Evolutionary conservation across 2,329 filamentous ascomycete genomes (phyloP), one percentile per base, ranked within the genome.

Genomic region (Cladorrhinum sp.): DNA sequence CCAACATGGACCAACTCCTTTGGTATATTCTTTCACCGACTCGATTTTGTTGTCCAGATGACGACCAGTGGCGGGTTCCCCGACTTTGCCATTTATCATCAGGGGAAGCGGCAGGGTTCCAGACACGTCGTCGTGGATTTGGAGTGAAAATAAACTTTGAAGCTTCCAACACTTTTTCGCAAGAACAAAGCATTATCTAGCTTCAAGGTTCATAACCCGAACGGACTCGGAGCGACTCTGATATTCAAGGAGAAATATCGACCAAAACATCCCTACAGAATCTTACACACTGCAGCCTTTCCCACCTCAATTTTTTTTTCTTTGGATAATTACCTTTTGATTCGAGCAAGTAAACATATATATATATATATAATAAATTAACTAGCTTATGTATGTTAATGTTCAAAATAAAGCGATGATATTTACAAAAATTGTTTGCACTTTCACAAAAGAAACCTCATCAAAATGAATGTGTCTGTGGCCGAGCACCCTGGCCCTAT

Each of bases 61-160:
- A 60, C 49, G 0, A 63, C 57, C 53, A 51, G n/a, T 7, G 64
- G 57, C 0, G 62, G 63, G 2, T 58, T 57, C 1, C 33, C 60
- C 0, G 60, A 62, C 18, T 66, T 68, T 33, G 55, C 59, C 1
- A 50, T 68, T 8, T 59, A 66, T 5, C 63, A 65, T 26, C 51
- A 62, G 0, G 62, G 59, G 4, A 61, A 58, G 23, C 57, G 62
- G 3, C 60, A 62, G 18, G 65, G 62, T 0, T 56, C 58, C 1
- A 64, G 62, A 56, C 57, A 66, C 30, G 64, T 68, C 4, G 24
- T 52, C 1, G 56, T 67, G 2, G 60, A 68, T 3, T 53, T 60
- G 10, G 55, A 60, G 20, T 46, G 2, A 53, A 10, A 21, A n/a
- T 3, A 28, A n/a, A n/a, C n/a, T n/a, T n/a, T n/a, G n/a, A n/a